These are phyloP conservation scores for Marsdenia floribunda DNA, from an alignment of 257 asterid genomes.

Conservation along the genomic window DNA sequence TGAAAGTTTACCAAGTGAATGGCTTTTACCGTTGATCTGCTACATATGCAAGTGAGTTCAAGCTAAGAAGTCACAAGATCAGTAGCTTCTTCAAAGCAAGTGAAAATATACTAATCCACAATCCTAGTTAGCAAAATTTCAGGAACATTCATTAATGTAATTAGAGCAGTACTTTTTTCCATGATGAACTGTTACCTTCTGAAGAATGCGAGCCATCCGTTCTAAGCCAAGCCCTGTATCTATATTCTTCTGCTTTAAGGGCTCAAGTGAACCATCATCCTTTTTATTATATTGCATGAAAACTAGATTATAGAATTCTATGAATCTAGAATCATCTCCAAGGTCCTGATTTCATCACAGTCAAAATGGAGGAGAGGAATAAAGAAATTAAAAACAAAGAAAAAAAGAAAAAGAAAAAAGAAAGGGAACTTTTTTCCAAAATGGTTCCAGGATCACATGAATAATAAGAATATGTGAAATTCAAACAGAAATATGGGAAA, in stretches of 20 bases:
- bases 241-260: constrained; percentile 87
- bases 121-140: background rate
- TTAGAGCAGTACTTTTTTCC: background rate
- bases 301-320: constrained; percentile 96
- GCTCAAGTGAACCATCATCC: constrained; percentile 96
- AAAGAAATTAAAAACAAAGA: constrained; percentile 1
- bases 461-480: background rate
- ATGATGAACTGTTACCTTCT: constrained; percentile 37
- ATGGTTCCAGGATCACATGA: background rate
- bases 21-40: background rate
- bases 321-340: constrained; percentile 89
- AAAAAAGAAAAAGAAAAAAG: too few species aligned
- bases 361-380: constrained; percentile 7
- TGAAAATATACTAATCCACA: background rate
- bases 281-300: constrained; percentile 88
- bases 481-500: constrained; percentile 11
- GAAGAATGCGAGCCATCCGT: constrained; percentile 96
- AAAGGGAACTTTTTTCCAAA: background rate
- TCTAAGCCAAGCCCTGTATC: constrained; percentile 97
- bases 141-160: background rate
- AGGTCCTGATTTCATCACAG: constrained; percentile 57
- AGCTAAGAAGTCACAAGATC: background rate
- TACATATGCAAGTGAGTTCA: background rate
- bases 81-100: background rate
- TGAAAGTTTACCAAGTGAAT: constrained; percentile 17